Percentiles rank a stretch among this genome's conserved stretches.
Evolutionary conservation across 2,329 filamentous ascomycete genomes (phyloP).

Genomic region (Penicillium thymicola): DNA sequence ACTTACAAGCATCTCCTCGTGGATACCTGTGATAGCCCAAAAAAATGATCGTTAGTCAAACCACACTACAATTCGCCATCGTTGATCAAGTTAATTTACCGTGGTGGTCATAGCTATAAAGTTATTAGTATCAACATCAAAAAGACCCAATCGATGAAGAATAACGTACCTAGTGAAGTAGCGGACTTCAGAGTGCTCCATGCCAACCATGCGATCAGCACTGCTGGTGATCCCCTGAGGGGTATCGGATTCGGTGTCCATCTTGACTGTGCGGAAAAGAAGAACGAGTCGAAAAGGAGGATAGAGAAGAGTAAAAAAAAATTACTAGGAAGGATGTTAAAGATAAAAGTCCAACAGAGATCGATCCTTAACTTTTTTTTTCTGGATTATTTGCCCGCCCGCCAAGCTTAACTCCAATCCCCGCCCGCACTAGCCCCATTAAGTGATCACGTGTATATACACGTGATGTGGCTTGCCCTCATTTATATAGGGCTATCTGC

Average conservation of each 20-base stretch:
- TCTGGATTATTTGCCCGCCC: conserved; percentile 21
- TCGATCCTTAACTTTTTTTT: conserved; percentile 31
- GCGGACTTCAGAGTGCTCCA: conserved; percentile 95
- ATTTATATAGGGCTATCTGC: conserved; percentile 25
- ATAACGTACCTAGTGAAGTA: conserved; percentile 89
- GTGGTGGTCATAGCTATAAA: conserved; percentile 88
- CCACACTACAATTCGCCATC: conserved; percentile 10
- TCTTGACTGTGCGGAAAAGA: conserved; percentile 20
- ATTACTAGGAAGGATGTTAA: conserved; percentile 1
- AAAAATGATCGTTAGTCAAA: conserved; percentile 23
- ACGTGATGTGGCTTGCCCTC: conserved; percentile 14
- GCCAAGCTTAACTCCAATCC: conserved; percentile 29
- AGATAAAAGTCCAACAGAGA: conserved; percentile 17
- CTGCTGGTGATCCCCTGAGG: conserved; percentile 37
- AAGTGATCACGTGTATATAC: conserved; percentile 22
- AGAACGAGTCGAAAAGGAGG: conserved; percentile 8
- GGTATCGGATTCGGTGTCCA: conserved; percentile 29
- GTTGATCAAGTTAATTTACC: conserved; percentile 56
- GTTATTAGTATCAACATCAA: conserved; percentile 17
- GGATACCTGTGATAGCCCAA: conserved; percentile 64
- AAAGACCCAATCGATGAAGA: not conserved
- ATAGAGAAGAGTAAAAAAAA: conserved; percentile 7
- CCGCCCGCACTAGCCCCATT: conserved; percentile 22
- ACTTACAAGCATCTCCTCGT: conserved; percentile 96
- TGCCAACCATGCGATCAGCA: conserved; percentile 51